A percentile compares a stretch with the other conserved stretches of the same genome.
These are phyloP conservation scores for Neurospora sp. DNA, from an alignment of 495 filamentous ascomycete species.

Conservation along the genomic window DNA sequence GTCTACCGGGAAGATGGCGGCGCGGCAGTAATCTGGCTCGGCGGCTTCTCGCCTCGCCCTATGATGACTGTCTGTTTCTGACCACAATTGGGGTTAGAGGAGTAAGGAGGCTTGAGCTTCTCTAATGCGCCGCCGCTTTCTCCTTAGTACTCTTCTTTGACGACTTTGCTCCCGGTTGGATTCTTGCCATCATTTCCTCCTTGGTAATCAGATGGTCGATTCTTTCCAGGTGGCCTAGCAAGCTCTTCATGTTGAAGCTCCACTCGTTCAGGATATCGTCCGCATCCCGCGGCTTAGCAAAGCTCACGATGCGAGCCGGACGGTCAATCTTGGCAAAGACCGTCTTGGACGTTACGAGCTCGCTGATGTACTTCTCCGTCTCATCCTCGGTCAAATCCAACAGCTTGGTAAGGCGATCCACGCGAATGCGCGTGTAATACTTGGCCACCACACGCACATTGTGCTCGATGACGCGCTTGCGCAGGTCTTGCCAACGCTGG, in stretches of 20 bases:
- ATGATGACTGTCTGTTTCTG: background rate
- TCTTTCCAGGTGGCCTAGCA: conserved; percentile 81
- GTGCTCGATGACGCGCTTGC: conserved; percentile 97
- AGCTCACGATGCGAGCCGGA: conserved; percentile 81
- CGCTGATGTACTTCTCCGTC: conserved; percentile 94
- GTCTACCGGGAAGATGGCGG: background rate
- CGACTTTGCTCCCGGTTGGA: conserved; percentile 50
- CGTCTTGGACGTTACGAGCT: conserved; percentile 90
- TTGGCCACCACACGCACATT: conserved; percentile 96
- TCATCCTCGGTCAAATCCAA: conserved; percentile 88
- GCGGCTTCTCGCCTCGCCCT: background rate
- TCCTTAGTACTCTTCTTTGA: conserved; percentile 22
- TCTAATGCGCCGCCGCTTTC: conserved; percentile 15
- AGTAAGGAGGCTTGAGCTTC: background rate
- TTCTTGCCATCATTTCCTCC: conserved; percentile 99
- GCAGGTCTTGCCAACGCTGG: conserved; percentile 81
- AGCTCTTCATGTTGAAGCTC: conserved; percentile 97
- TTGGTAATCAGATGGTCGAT: conserved; percentile 99
- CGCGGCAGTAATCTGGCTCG: background rate
- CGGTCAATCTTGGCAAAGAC: conserved; percentile 97
- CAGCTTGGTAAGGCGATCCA: conserved; percentile 77
- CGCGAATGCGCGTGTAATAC: conserved; percentile 95
- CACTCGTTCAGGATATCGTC: conserved; percentile 97
- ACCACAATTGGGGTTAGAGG: background rate
- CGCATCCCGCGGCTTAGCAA: conserved; percentile 87